A percentile compares a stretch with the other conserved stretches of the same genome.
Conservation (phyloP, 352 stramenopile species). For the Phytophthora sojae region DNA sequence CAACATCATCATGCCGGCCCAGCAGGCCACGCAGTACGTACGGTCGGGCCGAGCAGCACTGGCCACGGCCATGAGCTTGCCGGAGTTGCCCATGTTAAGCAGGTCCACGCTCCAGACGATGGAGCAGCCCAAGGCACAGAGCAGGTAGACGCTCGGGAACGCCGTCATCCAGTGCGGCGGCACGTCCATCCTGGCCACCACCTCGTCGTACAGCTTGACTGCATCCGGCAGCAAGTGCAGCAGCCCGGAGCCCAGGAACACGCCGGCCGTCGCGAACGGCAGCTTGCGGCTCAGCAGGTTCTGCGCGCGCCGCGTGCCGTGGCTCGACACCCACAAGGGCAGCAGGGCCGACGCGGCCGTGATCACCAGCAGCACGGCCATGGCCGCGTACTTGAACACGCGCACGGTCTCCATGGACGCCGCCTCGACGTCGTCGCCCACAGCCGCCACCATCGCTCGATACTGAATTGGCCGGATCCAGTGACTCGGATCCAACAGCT, state of each 20-base stretch:
- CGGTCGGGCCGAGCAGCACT: slow-evolving; percentile 61
- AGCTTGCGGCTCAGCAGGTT: slow-evolving; percentile 63
- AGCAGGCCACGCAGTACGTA: slow-evolving; percentile 30
- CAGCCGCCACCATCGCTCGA: slow-evolving; percentile 15
- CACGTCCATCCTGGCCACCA: slow-evolving; percentile 40
- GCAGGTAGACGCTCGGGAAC: slow-evolving; percentile 68
- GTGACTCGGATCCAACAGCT: background rate
- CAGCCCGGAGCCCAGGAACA: slow-evolving; percentile 70
- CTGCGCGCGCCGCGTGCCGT: slow-evolving; percentile 47
- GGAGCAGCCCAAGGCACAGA: slow-evolving; percentile 58
- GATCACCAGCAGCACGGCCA: slow-evolving; percentile 62
- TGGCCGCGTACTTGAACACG: slow-evolving; percentile 64
- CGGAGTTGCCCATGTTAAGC: slow-evolving; percentile 70
- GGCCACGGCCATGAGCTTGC: slow-evolving; percentile 72
- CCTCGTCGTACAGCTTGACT: slow-evolving; percentile 63
- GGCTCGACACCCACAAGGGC: slow-evolving; percentile 60
- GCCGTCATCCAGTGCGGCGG: slow-evolving; percentile 47
- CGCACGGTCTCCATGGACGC: slow-evolving; percentile 31
- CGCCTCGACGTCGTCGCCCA: slow-evolving; percentile 20
- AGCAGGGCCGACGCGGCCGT: slow-evolving; percentile 60
- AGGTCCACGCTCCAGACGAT: slow-evolving; percentile 70
- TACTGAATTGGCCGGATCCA: no score
- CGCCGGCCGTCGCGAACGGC: slow-evolving; percentile 65
- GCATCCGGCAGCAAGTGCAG: slow-evolving; percentile 67
- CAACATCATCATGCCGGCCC: background rate